phyloP scores from a whole-genome alignment of 1,284 basidiomycete species.

The Ceratobasidium theobromae region DNA sequence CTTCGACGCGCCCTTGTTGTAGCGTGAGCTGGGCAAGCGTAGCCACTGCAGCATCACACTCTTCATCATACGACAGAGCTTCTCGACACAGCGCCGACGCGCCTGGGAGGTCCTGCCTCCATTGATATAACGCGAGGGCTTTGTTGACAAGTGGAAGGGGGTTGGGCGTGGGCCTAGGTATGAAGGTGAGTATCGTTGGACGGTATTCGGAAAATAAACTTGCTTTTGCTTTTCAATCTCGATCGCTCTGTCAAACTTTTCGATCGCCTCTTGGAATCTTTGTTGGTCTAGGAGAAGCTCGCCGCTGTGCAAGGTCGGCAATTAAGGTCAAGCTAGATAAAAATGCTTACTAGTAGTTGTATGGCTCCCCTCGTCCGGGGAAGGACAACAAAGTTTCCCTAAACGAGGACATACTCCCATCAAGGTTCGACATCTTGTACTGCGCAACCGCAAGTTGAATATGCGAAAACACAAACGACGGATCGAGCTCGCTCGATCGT shows the following conservation, averaged over 20 bases:
- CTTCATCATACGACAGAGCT: slow-evolving; percentile 83
- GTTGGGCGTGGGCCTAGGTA: neutral
- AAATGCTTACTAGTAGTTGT: slow-evolving; percentile 83
- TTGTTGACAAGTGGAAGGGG: too few species aligned
- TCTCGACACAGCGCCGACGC: slow-evolving; percentile 87
- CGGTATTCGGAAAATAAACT: slow-evolving; percentile 38
- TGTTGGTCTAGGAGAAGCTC: slow-evolving; percentile 94
- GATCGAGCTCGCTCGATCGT: slow-evolving; percentile 82
- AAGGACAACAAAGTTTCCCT: slow-evolving; percentile 77
- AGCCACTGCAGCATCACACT: slow-evolving; percentile 96
- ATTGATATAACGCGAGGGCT: slow-evolving; percentile 93
- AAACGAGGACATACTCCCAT: slow-evolving; percentile 88
- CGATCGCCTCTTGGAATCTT: slow-evolving; percentile 87
- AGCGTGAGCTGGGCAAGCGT: slow-evolving; percentile 92
- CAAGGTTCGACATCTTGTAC: slow-evolving; percentile 85
- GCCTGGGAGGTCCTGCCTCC: slow-evolving; percentile 84
- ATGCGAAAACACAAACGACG: slow-evolving; percentile 88
- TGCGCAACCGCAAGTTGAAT: slow-evolving; percentile 97
- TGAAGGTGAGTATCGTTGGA: neutral
- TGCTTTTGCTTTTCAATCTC: slow-evolving; percentile 82
- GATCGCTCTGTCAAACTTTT: slow-evolving; percentile 92
- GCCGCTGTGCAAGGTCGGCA: slow-evolving; percentile 59
- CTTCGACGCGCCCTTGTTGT: slow-evolving; percentile 88
- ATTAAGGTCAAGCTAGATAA: neutral
- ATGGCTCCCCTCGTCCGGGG: slow-evolving; percentile 80